phyloP scores from a whole-genome alignment of 352 stramenopile species.

The Phytophthora litchii region DNA sequence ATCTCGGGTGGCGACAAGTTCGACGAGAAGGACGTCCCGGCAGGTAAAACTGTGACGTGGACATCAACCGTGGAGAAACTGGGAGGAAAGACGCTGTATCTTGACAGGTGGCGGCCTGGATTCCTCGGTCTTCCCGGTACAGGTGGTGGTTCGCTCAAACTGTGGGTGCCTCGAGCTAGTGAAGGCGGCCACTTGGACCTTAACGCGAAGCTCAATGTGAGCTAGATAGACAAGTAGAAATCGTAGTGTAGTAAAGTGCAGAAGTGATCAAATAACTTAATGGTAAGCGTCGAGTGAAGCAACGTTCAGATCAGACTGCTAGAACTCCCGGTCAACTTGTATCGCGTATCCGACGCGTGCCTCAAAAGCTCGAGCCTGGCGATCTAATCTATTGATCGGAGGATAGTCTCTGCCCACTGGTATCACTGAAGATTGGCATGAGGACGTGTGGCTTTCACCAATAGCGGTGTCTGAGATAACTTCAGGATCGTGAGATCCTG shows the following conservation, averaged over 20 bases:
- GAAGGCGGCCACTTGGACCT: conserved; percentile 38
- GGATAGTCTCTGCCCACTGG: conserved; percentile 13
- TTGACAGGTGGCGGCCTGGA: conserved; percentile 33
- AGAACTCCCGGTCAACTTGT: no score
- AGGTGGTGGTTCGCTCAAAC: conserved; percentile 31
- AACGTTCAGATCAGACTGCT: not conserved
- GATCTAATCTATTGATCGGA: conserved; percentile 5
- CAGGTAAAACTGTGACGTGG: conserved; percentile 29
- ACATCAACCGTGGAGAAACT: conserved; percentile 29
- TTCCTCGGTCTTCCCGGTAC: conserved; percentile 35
- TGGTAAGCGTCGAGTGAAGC: conserved; percentile 13
- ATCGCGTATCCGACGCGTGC: conserved; percentile 1
- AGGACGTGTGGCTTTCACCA: conserved; percentile 32
- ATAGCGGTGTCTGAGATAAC: conserved; percentile 22
- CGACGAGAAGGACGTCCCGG: conserved; percentile 49
- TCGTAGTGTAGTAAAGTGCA: conserved; percentile 24
- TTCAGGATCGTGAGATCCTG: conserved; percentile 20
- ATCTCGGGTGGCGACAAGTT: conserved; percentile 38
- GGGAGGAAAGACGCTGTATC: conserved; percentile 35
- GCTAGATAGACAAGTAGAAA: conserved; percentile 24
- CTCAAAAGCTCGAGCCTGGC: no score
- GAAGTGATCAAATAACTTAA: conserved; percentile 29
- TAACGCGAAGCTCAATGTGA: conserved; percentile 29
- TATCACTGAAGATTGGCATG: conserved; percentile 24
- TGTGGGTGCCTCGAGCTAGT: conserved; percentile 33